A percentile compares a stretch with the other conserved stretches of the same genome.
Evolutionary conservation across 2,329 filamentous ascomycete species (phyloP).

Genomic region (Phaeoacremonium minimum): DNA sequence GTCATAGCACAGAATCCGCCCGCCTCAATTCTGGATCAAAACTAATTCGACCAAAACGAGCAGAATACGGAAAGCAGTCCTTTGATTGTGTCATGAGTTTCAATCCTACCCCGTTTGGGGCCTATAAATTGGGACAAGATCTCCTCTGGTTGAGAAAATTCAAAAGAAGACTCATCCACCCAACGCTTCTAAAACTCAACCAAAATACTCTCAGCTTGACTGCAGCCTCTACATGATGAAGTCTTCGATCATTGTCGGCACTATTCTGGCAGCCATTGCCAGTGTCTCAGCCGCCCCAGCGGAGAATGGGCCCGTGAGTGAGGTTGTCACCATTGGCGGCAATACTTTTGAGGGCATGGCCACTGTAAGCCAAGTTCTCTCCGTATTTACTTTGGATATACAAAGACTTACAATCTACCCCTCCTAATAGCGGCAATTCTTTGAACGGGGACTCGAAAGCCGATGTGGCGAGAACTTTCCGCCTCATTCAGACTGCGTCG

Average conservation of each 20-base stretch:
- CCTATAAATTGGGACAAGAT: too few species aligned
- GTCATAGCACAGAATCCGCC: too few species aligned
- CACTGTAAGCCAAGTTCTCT: background rate
- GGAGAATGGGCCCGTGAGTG: background rate
- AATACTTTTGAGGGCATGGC: slow-evolving; percentile 1
- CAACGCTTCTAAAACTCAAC: too few species aligned
- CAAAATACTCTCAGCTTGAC: too few species aligned
- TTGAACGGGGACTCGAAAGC: slow-evolving; percentile 4
- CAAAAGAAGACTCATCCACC: too few species aligned
- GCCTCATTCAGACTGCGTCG: slow-evolving; percentile 3
- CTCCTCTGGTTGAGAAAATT: too few species aligned
- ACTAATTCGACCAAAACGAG: too few species aligned
- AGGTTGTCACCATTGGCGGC: background rate
- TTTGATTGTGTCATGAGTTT: too few species aligned
- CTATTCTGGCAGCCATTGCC: background rate
- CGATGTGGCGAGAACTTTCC: slow-evolving; percentile 4
- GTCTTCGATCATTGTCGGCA: background rate
- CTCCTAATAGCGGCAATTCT: background rate
- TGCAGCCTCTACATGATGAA: slow-evolving; percentile 3
- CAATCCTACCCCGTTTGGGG: too few species aligned
- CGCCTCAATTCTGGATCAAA: too few species aligned
- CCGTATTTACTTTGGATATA: background rate
- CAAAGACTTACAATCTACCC: background rate
- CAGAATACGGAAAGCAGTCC: too few species aligned
- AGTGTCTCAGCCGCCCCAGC: background rate